Evolutionary conservation across 805 yeast species (phyloP), one percentile per base, ranked within the genome.

Genomic region (Soucietia sequanensis): DNA sequence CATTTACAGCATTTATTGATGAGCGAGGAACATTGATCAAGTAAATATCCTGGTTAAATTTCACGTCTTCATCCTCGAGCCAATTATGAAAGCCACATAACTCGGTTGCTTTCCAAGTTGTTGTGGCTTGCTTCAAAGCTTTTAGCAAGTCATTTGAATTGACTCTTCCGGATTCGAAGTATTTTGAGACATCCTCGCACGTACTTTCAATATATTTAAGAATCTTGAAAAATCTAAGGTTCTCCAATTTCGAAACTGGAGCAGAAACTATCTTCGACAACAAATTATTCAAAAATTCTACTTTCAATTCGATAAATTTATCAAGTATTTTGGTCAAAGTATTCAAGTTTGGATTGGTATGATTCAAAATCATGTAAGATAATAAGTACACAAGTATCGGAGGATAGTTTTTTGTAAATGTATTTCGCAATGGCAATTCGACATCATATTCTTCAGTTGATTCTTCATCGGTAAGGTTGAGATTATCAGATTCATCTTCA

Each of bases 191-290:
- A 31, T 56, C 55, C 3, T 43, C 50, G 36, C 53, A 54, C 0
- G 74, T 63, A 22, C 56, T 57, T 43, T 67, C 71, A 20, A 62
- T 38, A 30, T 43, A 66, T 38, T 52, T 58, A 35, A 64, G 51
- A 5, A 65, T 38, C 16, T 45, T 46, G 21, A 49, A 50, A 37
- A 61, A 60, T 35, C 60, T 50, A 13, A 62, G 37, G 21, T 48
- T 23, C 11, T 29, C 17, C 9, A 23, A 39, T 27, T 30, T 20
- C 1, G 39, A 15, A 13, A 31, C 33, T n/a, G 31, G 22, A 8
- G 32, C 18, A 24, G 27, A 9, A 19, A 19, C 33, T 13, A 38
- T 21, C 12, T 42, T 35, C 4, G 23, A 17, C 15, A 52, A 32
- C 9, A 53, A 21, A 1, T 25, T 10, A 13, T 39, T 15, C 4